Evolutionary conservation across 305 asterid genomes (phyloP).

Genomic region (Striga hermonthica): DNA sequence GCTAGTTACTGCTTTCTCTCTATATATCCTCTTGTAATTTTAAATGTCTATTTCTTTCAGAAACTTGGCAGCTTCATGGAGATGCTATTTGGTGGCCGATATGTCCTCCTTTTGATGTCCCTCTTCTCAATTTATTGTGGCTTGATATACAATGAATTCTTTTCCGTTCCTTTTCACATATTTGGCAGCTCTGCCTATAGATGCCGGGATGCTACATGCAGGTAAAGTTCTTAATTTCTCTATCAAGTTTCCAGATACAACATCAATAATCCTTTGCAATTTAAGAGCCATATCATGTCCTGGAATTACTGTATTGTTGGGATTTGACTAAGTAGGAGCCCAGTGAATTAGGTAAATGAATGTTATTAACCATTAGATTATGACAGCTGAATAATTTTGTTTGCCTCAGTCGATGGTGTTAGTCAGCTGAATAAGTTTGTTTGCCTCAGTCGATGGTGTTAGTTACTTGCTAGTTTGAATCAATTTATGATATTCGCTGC

Average conservation of each 20-base stretch:
- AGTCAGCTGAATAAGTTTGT: constrained; percentile 18
- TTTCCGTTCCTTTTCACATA: constrained; percentile 92
- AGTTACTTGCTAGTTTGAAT: too few relatives aligned
- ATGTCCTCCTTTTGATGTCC: constrained; percentile 83
- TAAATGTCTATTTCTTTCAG: constrained; percentile 46
- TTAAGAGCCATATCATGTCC: constrained; percentile 16
- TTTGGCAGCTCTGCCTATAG: constrained; percentile 85
- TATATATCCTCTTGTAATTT: constrained; percentile 26
- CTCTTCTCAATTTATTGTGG: constrained; percentile 92
- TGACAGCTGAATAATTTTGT: constrained; percentile 15
- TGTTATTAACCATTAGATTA: constrained; percentile 25
- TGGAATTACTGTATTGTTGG: constrained; percentile 16
- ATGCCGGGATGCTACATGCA: constrained; percentile 85
- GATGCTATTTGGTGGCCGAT: constrained; percentile 97
- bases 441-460: constrained; percentile 1
- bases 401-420: constrained; percentile 19
- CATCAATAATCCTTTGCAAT: constrained; percentile 11
- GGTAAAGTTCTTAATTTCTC: constrained; percentile 40
- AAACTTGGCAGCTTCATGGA: constrained; percentile 99
- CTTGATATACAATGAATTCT: constrained; percentile 89
- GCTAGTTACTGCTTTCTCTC: constrained; percentile 10
- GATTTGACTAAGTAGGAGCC: constrained; percentile 9
- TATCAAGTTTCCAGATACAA: constrained; percentile 22
- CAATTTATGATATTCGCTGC: too few relatives aligned
- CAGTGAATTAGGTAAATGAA: constrained; percentile 18